Conservation (phyloP, 495 filamentous ascomycete species). For the Daldinia loculata region DNA sequence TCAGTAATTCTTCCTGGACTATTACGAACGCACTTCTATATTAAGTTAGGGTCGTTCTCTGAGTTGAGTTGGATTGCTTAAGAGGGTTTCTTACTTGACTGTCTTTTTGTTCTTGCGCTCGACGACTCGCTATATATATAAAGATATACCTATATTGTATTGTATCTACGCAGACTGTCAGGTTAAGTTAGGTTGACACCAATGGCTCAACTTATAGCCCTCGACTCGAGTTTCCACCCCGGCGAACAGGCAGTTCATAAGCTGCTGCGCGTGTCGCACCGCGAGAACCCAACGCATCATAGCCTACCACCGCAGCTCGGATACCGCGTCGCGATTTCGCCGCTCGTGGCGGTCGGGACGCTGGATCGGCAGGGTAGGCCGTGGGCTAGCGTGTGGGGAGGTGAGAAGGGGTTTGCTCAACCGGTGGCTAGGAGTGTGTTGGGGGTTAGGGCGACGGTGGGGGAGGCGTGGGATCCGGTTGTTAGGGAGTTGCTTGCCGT, state of each 20-base stretch:
- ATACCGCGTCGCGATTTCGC: constrained; percentile 63
- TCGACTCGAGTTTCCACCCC: constrained; percentile 46
- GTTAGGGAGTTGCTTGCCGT: constrained; percentile 42
- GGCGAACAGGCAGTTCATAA: constrained; percentile 48
- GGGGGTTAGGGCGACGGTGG: constrained; percentile 67
- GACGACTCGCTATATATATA: not conserved
- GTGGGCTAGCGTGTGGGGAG: constrained; percentile 80
- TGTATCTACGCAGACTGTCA: too few relatives aligned
- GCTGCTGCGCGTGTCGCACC: constrained; percentile 46
- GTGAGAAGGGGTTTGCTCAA: constrained; percentile 69
- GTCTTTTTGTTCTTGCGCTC: not conserved
- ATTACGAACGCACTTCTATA: not conserved
- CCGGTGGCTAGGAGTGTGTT: constrained; percentile 66
- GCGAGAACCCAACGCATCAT: constrained; percentile 68
- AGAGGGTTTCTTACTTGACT: not conserved
- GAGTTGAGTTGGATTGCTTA: not conserved
- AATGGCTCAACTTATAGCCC: constrained; percentile 29
- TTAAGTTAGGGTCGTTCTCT: not conserved
- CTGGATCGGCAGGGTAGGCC: constrained; percentile 69
- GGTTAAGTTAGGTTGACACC: not conserved
- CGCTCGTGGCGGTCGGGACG: constrained; percentile 75
- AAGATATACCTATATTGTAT: too few relatives aligned
- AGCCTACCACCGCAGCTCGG: constrained; percentile 63
- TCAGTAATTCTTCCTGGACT: not conserved
- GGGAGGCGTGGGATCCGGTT: constrained; percentile 70